Base-by-base conservation (phyloP, 1,139 yeast genomes). In the Zygosaccharomyces sapae region DNA sequence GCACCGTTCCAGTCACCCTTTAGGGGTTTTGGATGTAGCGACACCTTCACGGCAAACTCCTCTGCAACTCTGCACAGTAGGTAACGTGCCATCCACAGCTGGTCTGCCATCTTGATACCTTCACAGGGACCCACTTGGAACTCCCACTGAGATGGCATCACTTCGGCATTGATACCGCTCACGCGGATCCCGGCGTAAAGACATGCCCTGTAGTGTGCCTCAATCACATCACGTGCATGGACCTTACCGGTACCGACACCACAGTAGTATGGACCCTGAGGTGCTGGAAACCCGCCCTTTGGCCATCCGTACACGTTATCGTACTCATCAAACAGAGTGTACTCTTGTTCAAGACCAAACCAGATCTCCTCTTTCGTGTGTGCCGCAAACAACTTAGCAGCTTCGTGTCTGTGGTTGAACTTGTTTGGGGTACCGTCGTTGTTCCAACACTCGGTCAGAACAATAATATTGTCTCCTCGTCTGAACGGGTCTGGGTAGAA, bases 1-100 rank as follows among this genome's bases (percentile, higher is more conserved):
- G 98, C 97, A 77, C 98, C 98, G 73, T 92, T 92, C 97, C 97
- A 92, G 74, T 92, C 97, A 64, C 98, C 98, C 77, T 84, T 81
- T 72, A 89, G 80, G 61, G 97, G 98, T 81, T 92, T 92, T 73
- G 98, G 98, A 80, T 92, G 98, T 85, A 90, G 85, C 44, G 97
- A 88, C 63, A 92, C 90, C 83, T 89, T 90, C 70, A 92, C 95
- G 68, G 96, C 97, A 67, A 92, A 92, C 73, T 92, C 98, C 77
- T 92, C 98, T 59, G 97, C 97, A 51, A 89, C 95, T 74, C 97
- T 85, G 73, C 81, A 83, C 68, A 92, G 77, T 63, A 92, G 77
- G 72, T 87, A 92, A 74, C 98, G 84, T 55, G 97, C 94, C 65
- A 90, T 80, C 92, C 97, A 90, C 70, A 92, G 80, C 72, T 92